phyloP scores from a whole-genome alignment of 257 asterid species.

The Solanum neorickii region DNA sequence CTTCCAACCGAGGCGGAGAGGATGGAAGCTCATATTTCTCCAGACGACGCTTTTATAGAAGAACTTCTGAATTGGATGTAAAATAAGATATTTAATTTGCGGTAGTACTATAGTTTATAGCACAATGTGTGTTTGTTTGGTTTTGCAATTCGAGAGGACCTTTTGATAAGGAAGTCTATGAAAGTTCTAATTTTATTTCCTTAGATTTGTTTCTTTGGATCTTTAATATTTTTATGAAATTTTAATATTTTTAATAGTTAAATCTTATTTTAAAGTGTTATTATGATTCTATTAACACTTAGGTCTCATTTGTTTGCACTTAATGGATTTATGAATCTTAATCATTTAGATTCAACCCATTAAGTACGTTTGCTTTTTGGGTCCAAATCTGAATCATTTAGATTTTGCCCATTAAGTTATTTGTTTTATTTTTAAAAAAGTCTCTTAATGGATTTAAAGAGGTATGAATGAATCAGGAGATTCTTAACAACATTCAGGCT shows the following conservation, averaged over 20 bases:
- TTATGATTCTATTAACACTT: not conserved
- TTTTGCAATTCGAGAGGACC: not conserved
- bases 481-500: no score
- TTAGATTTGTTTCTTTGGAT: not conserved
- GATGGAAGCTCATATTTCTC: not conserved
- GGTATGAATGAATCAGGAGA: no score
- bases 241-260: not conserved
- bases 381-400: no score
- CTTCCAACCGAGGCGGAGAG: not conserved
- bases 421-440: no score
- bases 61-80: not conserved
- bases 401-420: no score
- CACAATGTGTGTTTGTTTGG: not conserved
- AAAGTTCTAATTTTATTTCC: not conserved
- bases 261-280: not conserved
- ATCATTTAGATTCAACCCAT: no score
- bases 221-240: not conserved
- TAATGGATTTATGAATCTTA: no score
- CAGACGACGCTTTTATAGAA: not conserved
- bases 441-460: no score
- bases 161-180: not conserved
- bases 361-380: no score
- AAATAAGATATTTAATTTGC: not conserved
- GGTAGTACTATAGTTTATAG: not conserved
- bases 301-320: no score